Evolutionary conservation across 352 stramenopile species (phyloP).

Genomic region (Phytophthora sojae): DNA sequence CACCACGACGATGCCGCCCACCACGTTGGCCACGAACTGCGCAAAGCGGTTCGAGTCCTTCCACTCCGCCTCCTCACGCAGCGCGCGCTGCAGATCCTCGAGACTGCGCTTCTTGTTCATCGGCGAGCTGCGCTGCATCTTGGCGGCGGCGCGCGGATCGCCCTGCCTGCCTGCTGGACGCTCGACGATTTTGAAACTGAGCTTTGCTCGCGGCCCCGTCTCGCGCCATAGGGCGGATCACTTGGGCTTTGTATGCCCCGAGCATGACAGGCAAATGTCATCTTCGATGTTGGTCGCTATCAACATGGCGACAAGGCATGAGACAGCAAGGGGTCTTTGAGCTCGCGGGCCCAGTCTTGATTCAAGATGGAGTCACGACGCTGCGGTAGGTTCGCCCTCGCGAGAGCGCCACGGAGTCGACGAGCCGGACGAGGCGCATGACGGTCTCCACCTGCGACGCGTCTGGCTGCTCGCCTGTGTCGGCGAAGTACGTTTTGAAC

Average conservation of each 20-base stretch:
- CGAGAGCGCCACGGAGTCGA: constrained; percentile 51
- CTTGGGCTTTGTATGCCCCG: constrained; percentile 19
- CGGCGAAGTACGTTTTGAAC: constrained; percentile 61
- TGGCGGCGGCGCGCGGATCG: background rate
- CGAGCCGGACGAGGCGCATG: constrained; percentile 55
- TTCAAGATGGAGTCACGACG: constrained; percentile 26
- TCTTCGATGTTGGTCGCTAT: background rate
- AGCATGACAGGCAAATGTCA: constrained; percentile 16
- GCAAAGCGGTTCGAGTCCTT: constrained; percentile 70
- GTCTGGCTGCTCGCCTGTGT: constrained; percentile 36
- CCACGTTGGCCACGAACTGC: constrained; percentile 70
- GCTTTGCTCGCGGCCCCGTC: constrained; percentile 11
- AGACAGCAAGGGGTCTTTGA: constrained; percentile 1
- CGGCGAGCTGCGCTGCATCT: constrained; percentile 16
- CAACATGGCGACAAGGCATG: background rate
- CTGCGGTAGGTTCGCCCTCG: constrained; percentile 42
- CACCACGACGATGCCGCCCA: constrained; percentile 59
- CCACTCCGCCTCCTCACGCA: constrained; percentile 48
- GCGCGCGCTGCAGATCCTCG: constrained; percentile 29
- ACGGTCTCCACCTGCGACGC: constrained; percentile 40
- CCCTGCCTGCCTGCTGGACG: constrained; percentile 8
- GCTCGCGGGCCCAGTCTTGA: background rate
- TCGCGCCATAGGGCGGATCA: constrained; percentile 1
- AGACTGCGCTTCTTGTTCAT: constrained; percentile 41
- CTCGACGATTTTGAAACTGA: constrained; percentile 27